phyloP scores from a whole-genome alignment of 768 basidiomycete species.

The Xanthoconium stramineum region DNA sequence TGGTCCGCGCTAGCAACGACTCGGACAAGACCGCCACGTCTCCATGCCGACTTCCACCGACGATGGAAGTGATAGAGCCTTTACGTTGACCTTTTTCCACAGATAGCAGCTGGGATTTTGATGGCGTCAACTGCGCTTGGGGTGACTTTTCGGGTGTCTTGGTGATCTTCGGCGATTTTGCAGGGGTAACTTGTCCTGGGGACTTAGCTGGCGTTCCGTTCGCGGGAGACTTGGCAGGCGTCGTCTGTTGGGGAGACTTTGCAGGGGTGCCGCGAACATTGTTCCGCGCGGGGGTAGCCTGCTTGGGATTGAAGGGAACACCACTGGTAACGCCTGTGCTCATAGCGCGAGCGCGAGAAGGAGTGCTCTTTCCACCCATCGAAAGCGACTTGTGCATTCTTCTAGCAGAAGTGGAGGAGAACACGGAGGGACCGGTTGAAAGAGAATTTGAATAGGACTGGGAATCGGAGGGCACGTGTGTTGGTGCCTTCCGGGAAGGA shows the following conservation, averaged over 20 bases:
- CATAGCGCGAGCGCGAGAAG: conserved; percentile 16
- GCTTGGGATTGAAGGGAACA: conserved; percentile 8
- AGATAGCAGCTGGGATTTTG: conserved; percentile 16
- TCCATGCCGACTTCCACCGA: conserved; percentile 17
- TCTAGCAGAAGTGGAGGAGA: conserved; percentile 39
- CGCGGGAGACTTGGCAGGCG: conserved; percentile 18
- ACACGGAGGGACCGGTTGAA: conserved; percentile 19
- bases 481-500: conserved; percentile 23
- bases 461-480: conserved; percentile 19
- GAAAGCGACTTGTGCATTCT: conserved; percentile 28
- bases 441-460: conserved; percentile 27
- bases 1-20: conserved; percentile 11
- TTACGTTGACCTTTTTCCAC: conserved; percentile 19
- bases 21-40: conserved; percentile 16
- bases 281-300: conserved; percentile 13
- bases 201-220: conserved; percentile 22
- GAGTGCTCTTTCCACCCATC: conserved; percentile 11
- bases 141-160: conserved; percentile 23
- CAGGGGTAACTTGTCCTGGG: conserved; percentile 17
- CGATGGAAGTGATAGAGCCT: conserved; percentile 17
- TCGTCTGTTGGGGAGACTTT: conserved; percentile 16
- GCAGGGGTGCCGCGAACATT: conserved; percentile 13
- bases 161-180: conserved; percentile 21
- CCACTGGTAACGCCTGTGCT: conserved; percentile 12
- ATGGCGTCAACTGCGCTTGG: conserved; percentile 19